Evolutionary conservation across 1,139 yeast species (phyloP).

Genomic region (Suhomyces atakaporum): DNA sequence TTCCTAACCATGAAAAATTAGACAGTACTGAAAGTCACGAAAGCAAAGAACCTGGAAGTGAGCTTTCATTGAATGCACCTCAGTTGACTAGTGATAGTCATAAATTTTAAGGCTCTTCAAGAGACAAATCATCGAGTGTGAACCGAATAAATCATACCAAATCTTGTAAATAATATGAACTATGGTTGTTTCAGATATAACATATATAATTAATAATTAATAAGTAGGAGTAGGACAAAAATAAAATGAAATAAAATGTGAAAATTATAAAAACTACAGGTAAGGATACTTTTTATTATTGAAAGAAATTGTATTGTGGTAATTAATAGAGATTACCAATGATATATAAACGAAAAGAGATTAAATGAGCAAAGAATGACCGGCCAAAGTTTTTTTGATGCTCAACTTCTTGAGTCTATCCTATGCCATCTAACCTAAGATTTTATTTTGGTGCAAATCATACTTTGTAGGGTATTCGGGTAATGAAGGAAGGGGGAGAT

Average conservation of each 20-base stretch:
- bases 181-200: no score
- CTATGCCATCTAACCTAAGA: background rate
- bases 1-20: background rate
- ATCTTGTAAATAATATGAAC: no score
- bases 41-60: background rate
- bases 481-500: slow-evolving; percentile 1
- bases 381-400: slow-evolving; percentile 5
- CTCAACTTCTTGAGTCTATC: slow-evolving; percentile 1
- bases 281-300: no score
- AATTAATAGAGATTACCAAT: background rate
- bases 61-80: background rate
- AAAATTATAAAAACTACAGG: no score
- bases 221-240: no score
- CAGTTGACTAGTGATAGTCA: background rate
- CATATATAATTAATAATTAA: no score
- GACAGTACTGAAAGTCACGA: background rate
- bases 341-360: background rate
- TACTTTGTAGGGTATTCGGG: slow-evolving; percentile 6
- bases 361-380: background rate
- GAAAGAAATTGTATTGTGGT: background rate
- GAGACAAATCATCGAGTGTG: slow-evolving; percentile 1
- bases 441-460: background rate
- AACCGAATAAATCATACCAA: no score
- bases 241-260: no score
- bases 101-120: background rate